These are phyloP conservation scores for Pythium oligandrum DNA, from an alignment of 352 stramenopile species.

Conservation along the genomic window DNA sequence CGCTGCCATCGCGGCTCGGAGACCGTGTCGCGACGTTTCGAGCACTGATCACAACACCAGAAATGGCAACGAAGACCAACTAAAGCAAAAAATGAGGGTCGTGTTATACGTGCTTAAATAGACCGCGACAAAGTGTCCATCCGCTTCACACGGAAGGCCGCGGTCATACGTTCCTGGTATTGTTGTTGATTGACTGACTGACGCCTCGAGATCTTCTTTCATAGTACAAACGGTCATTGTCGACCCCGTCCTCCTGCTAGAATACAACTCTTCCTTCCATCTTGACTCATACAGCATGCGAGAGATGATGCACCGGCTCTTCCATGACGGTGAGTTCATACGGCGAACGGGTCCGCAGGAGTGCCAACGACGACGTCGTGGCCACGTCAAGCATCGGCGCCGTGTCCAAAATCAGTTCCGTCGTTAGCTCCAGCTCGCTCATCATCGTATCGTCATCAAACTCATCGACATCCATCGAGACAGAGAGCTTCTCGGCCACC, in stretches of 20 bases:
- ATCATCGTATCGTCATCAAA: constrained; percentile 42
- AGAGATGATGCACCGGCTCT: no score
- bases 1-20: no score
- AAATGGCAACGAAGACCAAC: neutral
- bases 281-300: no score
- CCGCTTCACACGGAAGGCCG: no score
- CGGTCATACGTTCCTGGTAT: no score
- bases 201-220: no score
- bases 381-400: neutral
- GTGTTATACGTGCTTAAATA: constrained; percentile 18
- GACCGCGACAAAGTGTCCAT: constrained; percentile 12
- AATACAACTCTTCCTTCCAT: no score
- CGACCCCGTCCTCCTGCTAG: no score
- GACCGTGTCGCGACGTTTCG: neutral
- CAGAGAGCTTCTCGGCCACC: constrained; percentile 48
- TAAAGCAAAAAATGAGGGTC: neutral
- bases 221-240: no score
- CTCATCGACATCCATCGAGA: constrained; percentile 25
- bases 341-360: constrained; percentile 10
- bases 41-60: neutral
- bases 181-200: no score
- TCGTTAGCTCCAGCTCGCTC: constrained; percentile 28
- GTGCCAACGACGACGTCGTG: constrained; percentile 4
- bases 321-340: constrained; percentile 4
- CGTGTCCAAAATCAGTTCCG: constrained; percentile 16